A percentile compares a stretch with the other conserved stretches of the same genome.
These are phyloP conservation scores for Scheffersomyces cryptocercus DNA, from an alignment of 1,139 yeast genomes.

Conservation along the genomic window DNA sequence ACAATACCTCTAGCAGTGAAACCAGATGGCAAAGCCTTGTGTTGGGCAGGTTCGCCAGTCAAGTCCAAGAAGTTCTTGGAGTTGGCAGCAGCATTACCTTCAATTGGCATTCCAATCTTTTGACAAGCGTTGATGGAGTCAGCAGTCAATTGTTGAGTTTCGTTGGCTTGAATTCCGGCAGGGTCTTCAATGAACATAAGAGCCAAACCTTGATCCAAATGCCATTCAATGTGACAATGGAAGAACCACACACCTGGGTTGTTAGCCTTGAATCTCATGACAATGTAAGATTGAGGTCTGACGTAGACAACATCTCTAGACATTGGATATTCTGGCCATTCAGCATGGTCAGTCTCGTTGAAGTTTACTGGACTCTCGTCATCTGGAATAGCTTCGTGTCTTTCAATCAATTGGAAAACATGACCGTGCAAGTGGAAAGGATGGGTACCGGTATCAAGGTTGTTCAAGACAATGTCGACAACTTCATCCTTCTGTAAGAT, in stretches of 20 bases:
- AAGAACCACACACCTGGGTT: conserved; percentile 67
- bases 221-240: conserved; percentile 71
- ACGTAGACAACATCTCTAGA: conserved; percentile 69
- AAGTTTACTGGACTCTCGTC: conserved; percentile 38
- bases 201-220: conserved; percentile 62
- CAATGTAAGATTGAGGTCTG: conserved; percentile 68
- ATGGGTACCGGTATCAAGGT: conserved; percentile 74
- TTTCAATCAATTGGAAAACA: conserved; percentile 58
- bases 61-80: conserved; percentile 60
- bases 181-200: conserved; percentile 55
- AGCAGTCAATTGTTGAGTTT: conserved; percentile 49
- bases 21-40: conserved; percentile 68
- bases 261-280: conserved; percentile 55
- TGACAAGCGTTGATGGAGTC: conserved; percentile 18
- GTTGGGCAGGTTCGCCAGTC: conserved; percentile 71
- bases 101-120: conserved; percentile 15
- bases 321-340: conserved; percentile 55
- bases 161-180: conserved; percentile 52
- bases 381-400: conserved; percentile 36
- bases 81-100: conserved; percentile 90
- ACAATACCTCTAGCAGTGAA: conserved; percentile 90
- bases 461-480: conserved; percentile 68
- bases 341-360: conserved; percentile 36
- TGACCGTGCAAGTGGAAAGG: conserved; percentile 93
- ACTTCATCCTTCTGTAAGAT: conserved; percentile 70